Base-by-base conservation (phyloP, 2,329 filamentous ascomycete species). In the Xylariaceae sp. region DNA sequence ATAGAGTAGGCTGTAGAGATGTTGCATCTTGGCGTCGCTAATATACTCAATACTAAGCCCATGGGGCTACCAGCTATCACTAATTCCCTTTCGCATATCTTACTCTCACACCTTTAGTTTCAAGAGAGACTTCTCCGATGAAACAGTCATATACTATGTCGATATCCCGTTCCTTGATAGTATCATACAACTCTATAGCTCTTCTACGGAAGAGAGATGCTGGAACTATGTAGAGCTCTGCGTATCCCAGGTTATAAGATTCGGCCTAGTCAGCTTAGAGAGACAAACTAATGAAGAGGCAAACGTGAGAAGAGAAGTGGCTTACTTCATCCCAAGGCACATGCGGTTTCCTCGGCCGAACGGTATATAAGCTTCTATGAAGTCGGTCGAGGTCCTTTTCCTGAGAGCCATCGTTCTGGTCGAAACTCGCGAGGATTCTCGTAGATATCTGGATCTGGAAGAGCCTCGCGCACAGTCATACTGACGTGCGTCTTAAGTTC, bases 141-240 rank as follows among this genome's bases (percentile, higher is more conserved):
- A 48, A 48, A 25, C 41, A 48, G 21, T 48, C 45, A 4, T 37
- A 37, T 21, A 40, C 25, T 19, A 48, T 37, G 25, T 44, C 41
- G 11, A 48, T 29, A 21, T 48, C 41, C 12, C 40, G 16, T 6
- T 44, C 45, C 11, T 17, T 2, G 10, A 48, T 17, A 6, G 37
- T 36, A 16, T 48, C 37, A 34, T 44, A 39, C 16, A 48, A 7
- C 11, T 40, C 10, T 1, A 48, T 22, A 12, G n/a, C 22, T 3
- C 21, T 29, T 12, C 41, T 29, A 5, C 45, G 32, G 25, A 48
- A 48, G 2, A 48, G 21, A n/a, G 19, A 37, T 5, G 45, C 45
- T 1, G 44, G 34, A 4, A 21, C 16, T 6, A 48, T 29, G 19
- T 48, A 44, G 4, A 48, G 37, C 14, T 48, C 32, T 19, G 45